phyloP scores from a whole-genome alignment of 257 asterid species.

The Capsicum baccatum region DNA sequence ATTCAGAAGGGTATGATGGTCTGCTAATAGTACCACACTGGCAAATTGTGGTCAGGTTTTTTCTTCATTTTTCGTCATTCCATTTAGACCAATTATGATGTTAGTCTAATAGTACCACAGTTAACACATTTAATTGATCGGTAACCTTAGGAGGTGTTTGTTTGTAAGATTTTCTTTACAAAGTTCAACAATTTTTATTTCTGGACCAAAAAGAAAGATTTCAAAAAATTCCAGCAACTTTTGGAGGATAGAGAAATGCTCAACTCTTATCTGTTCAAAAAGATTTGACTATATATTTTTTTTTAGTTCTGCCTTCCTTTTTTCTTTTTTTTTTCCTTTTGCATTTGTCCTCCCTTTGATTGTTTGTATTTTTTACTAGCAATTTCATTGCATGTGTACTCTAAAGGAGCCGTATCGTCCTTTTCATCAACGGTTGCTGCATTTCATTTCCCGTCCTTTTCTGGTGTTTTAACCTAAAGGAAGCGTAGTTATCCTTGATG shows the following conservation, averaged over 20 bases:
- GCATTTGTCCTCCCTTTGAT: background rate
- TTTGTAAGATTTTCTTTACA: background rate
- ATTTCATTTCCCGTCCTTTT: background rate
- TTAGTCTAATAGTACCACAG: background rate
- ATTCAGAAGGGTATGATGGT: background rate
- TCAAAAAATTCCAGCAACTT: background rate
- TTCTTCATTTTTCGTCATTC: background rate
- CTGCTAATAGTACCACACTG: background rate
- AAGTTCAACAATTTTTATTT: background rate
- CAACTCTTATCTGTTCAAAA: background rate
- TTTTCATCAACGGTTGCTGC: background rate
- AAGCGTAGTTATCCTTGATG: background rate
- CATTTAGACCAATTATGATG: background rate
- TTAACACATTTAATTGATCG: background rate
- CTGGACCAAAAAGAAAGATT: background rate
- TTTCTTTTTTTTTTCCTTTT: background rate
- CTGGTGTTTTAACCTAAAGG: background rate
- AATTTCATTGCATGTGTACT: background rate
- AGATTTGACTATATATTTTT: background rate
- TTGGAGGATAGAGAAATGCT: background rate
- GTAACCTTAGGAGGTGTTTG: background rate
- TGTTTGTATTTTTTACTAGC: background rate
- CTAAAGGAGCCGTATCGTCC: background rate
- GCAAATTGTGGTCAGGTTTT: background rate
- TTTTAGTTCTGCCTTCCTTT: background rate